These are phyloP conservation scores for Russula lepida DNA, from an alignment of 768 basidiomycete species.

Conservation along the genomic window DNA sequence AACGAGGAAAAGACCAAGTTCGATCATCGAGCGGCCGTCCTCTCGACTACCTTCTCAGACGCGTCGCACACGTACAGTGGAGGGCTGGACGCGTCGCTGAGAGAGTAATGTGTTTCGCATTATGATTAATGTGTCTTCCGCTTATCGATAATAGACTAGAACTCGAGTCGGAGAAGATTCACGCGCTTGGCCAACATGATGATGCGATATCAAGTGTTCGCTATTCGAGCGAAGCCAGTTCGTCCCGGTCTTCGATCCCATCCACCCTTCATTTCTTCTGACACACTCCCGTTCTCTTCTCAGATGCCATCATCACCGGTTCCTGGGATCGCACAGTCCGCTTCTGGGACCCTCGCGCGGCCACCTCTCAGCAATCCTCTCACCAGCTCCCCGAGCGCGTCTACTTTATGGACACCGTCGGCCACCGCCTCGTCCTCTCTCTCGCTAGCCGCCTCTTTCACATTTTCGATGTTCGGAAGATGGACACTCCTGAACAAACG, in stretches of 20 bases:
- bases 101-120: constrained; percentile 51
- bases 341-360: constrained; percentile 75
- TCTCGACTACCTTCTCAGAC: constrained; percentile 73
- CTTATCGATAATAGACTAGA: constrained; percentile 53
- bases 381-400: constrained; percentile 77
- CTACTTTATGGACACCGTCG: constrained; percentile 74
- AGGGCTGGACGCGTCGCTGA: constrained; percentile 74
- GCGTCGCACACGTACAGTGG: constrained; percentile 69
- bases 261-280: neutral
- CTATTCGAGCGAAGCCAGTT: constrained; percentile 58
- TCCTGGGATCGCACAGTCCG: constrained; percentile 90
- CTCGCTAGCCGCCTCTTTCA: constrained; percentile 78
- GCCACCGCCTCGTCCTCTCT: constrained; percentile 77
- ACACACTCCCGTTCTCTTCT: neutral
- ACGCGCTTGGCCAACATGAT: constrained; percentile 70
- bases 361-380: constrained; percentile 48
- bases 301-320: constrained; percentile 73
- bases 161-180: constrained; percentile 60
- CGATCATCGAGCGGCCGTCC: constrained; percentile 80
- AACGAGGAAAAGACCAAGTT: constrained; percentile 73
- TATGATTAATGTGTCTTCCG: neutral
- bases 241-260: constrained; percentile 23
- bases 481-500: constrained; percentile 65
- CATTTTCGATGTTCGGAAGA: constrained; percentile 79
- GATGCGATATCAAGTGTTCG: constrained; percentile 74